Evolutionary conservation across 1,139 yeast genomes (phyloP).

Genomic region (Suhomyces guaymorum): DNA sequence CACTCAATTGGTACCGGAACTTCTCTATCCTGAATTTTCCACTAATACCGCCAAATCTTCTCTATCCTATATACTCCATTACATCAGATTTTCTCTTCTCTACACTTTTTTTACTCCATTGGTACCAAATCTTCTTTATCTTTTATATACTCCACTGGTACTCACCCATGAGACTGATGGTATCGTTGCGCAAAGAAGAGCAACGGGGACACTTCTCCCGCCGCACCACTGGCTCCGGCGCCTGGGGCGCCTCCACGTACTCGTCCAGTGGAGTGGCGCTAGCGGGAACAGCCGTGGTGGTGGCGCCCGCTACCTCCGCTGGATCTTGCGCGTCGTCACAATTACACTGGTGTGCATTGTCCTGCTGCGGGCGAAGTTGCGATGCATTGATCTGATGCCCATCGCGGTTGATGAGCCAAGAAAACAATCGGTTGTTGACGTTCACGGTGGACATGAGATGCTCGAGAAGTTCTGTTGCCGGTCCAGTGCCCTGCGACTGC

Average conservation of each 20-base stretch:
- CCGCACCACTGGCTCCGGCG: too few species aligned
- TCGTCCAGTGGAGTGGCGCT: too few species aligned
- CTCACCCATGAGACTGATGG: constrained; percentile 35
- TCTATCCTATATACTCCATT: too few species aligned
- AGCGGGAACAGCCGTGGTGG: not conserved
- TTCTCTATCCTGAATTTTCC: too few species aligned
- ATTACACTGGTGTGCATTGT: not conserved
- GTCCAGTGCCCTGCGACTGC: not conserved
- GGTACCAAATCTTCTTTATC: too few species aligned
- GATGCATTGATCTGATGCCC: not conserved
- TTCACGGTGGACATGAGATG: constrained; percentile 7
- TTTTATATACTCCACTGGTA: constrained; percentile 33
- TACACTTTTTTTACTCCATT: too few species aligned
- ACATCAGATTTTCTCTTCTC: too few species aligned
- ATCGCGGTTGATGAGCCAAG: constrained; percentile 1
- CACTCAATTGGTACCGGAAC: too few species aligned
- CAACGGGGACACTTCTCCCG: constrained; percentile 12
- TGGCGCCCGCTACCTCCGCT: not conserved
- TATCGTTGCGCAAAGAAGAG: constrained; percentile 16
- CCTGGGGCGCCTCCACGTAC: too few species aligned
- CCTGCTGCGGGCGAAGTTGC: not conserved
- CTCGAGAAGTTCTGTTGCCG: constrained; percentile 1
- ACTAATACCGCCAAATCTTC: too few species aligned
- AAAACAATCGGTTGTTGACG: constrained; percentile 9
- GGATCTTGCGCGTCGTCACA: not conserved